These are phyloP conservation scores for Stemphylium vesicarium DNA, from an alignment of 2,329 filamentous ascomycete species.

Conservation along the genomic window DNA sequence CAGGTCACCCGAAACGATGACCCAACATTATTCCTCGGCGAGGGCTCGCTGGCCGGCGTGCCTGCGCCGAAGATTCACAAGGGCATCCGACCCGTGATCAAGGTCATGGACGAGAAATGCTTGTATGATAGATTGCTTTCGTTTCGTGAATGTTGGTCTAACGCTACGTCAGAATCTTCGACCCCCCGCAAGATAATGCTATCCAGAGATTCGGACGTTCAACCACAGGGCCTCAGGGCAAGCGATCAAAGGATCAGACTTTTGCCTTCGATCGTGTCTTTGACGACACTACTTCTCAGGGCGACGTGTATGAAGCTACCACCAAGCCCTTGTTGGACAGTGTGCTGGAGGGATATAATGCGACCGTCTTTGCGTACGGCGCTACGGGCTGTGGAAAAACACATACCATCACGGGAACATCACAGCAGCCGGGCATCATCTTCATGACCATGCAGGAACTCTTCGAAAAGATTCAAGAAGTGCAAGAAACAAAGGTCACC, in stretches of 20 bases:
- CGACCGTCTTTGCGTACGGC: constrained; percentile 97
- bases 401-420: constrained; percentile 89
- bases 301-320: constrained; percentile 93
- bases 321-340: constrained; percentile 90
- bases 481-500: constrained; percentile 83
- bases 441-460: constrained; percentile 99
- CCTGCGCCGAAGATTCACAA: constrained; percentile 86
- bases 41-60: constrained; percentile 88
- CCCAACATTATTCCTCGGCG: constrained; percentile 89
- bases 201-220: constrained; percentile 86
- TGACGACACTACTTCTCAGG: constrained; percentile 91
- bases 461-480: constrained; percentile 92
- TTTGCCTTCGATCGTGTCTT: constrained; percentile 97
- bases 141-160: constrained; percentile 18
- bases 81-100: constrained; percentile 89
- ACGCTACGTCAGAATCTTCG: constrained; percentile 75
- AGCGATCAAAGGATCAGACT: constrained; percentile 95
- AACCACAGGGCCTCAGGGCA: constrained; percentile 74
- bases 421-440: constrained; percentile 94
- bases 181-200: constrained; percentile 93
- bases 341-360: constrained; percentile 97
- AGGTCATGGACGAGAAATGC: constrained; percentile 94
- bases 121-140: constrained; percentile 65
- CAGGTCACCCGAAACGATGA: constrained; percentile 84
- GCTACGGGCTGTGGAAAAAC: constrained; percentile 98